Evolutionary conservation across 345 rosid species (phyloP).

Genomic region (Acer yangbiense): DNA sequence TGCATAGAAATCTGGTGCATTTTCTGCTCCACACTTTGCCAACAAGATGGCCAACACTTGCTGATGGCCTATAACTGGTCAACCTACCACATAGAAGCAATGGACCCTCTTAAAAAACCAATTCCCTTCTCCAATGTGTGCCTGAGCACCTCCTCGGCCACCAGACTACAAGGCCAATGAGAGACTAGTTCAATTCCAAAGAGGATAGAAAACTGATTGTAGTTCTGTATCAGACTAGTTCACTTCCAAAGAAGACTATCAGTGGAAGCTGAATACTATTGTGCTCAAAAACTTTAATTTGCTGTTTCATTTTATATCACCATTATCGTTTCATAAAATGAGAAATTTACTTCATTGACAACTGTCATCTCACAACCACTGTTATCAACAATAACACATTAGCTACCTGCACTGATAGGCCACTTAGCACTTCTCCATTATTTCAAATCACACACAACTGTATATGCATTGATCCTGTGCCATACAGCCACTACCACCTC

Average conservation of each 20-base stretch:
- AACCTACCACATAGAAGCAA: background rate
- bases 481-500: background rate
- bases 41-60: background rate
- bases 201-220: background rate
- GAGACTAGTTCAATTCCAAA: background rate
- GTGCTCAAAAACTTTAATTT: background rate
- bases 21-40: background rate
- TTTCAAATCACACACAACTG: background rate
- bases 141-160: background rate
- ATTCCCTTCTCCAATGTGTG: background rate
- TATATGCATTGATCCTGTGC: background rate
- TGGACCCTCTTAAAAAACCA: background rate
- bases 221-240: background rate
- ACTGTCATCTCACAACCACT: background rate
- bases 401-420: background rate
- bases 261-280: background rate
- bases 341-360: background rate
- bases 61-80: background rate
- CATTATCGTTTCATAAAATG: background rate
- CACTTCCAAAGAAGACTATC: background rate
- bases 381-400: background rate
- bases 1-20: background rate
- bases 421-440: background rate
- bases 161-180: background rate
- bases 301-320: background rate